phyloP scores from a whole-genome alignment of 257 asterid species.

The Salvia rosmarinus region DNA sequence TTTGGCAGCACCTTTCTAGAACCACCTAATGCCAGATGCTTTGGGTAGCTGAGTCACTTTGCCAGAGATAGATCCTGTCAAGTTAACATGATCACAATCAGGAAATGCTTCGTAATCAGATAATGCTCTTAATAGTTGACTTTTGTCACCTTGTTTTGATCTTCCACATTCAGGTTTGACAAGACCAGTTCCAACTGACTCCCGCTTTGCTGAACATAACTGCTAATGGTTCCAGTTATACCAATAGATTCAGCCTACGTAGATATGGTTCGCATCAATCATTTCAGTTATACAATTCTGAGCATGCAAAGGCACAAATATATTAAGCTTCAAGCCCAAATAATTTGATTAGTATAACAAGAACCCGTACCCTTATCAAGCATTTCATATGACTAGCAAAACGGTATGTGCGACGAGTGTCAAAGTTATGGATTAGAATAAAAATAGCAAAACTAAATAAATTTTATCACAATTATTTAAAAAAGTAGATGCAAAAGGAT shows the following conservation, averaged over 20 bases:
- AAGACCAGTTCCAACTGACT: conserved; percentile 51
- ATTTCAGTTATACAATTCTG: conserved; percentile 1
- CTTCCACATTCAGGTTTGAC: conserved; percentile 55
- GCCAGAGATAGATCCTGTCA: conserved; percentile 46
- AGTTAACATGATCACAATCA: conserved; percentile 17
- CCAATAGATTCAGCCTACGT: conserved; percentile 46
- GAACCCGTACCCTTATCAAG: background rate
- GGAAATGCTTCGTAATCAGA: conserved; percentile 2
- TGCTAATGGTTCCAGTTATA: conserved; percentile 45
- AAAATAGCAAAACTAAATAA: background rate
- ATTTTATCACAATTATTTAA: background rate
- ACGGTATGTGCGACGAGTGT: background rate
- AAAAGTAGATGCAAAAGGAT: background rate
- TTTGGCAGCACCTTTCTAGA: conserved; percentile 59
- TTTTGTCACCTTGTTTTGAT: conserved; percentile 48
- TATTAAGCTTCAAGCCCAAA: conserved; percentile 27
- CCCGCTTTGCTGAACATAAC: conserved; percentile 56
- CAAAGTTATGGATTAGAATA: background rate
- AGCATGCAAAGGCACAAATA: conserved; percentile 26
- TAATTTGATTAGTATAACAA: background rate
- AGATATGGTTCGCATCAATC: conserved; percentile 26
- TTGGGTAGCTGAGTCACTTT: conserved; percentile 64
- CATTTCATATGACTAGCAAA: background rate
- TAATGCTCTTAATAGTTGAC: conserved; percentile 18
- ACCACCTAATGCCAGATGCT: conserved; percentile 44